Conservation (phyloP, 2,329 filamentous ascomycete genomes). For the Fusarium sp. region DNA sequence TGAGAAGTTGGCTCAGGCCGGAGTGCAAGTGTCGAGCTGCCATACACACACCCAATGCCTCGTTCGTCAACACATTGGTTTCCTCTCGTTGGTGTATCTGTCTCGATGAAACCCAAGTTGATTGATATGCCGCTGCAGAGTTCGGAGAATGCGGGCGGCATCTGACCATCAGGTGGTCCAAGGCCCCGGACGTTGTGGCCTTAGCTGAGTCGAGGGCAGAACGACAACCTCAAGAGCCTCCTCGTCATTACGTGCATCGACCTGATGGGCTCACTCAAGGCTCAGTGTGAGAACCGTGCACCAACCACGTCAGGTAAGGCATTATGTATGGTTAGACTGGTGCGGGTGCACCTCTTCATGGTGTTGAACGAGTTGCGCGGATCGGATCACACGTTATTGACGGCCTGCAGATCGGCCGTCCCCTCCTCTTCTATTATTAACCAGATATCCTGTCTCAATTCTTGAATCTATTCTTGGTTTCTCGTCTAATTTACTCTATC, state of each 20-base stretch:
- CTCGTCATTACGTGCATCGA: slow-evolving; percentile 44
- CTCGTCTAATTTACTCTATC: slow-evolving; percentile 12
- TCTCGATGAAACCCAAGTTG: slow-evolving; percentile 34
- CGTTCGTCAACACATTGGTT: slow-evolving; percentile 18
- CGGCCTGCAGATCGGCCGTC: slow-evolving; percentile 37
- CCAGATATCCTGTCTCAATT: slow-evolving; percentile 24
- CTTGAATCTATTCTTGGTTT: slow-evolving; percentile 25
- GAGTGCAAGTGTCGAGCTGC: slow-evolving; percentile 25
- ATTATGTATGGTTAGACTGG: slow-evolving; percentile 45
- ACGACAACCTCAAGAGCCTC: slow-evolving; percentile 35
- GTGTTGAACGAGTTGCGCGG: slow-evolving; percentile 46
- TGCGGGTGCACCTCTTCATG: slow-evolving; percentile 44
- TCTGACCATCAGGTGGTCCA: slow-evolving; percentile 44
- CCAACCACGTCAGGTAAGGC: slow-evolving; percentile 47
- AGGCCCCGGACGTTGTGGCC: slow-evolving; percentile 38
- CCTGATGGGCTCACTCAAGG: slow-evolving; percentile 46
- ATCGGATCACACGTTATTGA: slow-evolving; percentile 47
- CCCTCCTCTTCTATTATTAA: slow-evolving; percentile 42
- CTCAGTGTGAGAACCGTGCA: slow-evolving; percentile 45
- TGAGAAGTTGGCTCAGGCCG: slow-evolving; percentile 46
- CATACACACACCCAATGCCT: slow-evolving; percentile 39
- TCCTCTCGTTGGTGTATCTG: slow-evolving; percentile 29
- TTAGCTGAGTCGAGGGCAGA: slow-evolving; percentile 38
- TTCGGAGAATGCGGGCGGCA: slow-evolving; percentile 37
- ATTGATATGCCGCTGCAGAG: slow-evolving; percentile 21